phyloP scores from a whole-genome alignment of 257 asterid genomes.

The Nicotiana sylvestris region DNA sequence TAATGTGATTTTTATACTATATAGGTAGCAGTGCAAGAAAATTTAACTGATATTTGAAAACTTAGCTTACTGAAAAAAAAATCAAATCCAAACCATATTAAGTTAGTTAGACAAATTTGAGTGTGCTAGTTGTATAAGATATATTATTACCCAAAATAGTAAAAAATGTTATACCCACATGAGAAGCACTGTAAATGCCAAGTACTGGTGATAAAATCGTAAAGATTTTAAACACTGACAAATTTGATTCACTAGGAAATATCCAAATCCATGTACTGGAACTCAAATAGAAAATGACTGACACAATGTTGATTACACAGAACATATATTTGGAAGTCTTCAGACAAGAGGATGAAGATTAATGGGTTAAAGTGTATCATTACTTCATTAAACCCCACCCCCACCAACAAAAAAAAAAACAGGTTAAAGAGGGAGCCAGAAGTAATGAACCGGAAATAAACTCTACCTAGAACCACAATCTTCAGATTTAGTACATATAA shows the following conservation, averaged over 20 bases:
- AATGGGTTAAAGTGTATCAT: neutral
- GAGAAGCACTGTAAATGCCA: neutral
- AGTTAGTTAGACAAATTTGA: neutral
- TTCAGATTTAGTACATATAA: neutral
- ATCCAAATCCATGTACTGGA: neutral
- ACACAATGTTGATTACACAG: neutral
- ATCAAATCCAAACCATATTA: neutral
- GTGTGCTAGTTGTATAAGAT: neutral
- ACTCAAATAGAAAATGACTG: neutral
- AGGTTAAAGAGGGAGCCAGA: neutral
- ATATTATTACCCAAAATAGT: neutral
- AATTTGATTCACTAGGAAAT: neutral
- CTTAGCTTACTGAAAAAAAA: neutral
- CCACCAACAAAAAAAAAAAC: no score
- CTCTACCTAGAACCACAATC: neutral
- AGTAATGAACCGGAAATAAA: neutral
- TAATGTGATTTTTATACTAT: neutral
- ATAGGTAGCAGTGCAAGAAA: neutral
- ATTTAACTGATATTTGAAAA: neutral
- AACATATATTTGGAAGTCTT: neutral
- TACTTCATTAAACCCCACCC: no score
- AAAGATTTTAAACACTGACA: neutral
- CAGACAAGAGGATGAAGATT: neutral
- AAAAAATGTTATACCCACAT: neutral
- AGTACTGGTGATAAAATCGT: neutral